Conservation (phyloP, 257 asterid genomes). For the Leptodermis oblonga region DNA sequence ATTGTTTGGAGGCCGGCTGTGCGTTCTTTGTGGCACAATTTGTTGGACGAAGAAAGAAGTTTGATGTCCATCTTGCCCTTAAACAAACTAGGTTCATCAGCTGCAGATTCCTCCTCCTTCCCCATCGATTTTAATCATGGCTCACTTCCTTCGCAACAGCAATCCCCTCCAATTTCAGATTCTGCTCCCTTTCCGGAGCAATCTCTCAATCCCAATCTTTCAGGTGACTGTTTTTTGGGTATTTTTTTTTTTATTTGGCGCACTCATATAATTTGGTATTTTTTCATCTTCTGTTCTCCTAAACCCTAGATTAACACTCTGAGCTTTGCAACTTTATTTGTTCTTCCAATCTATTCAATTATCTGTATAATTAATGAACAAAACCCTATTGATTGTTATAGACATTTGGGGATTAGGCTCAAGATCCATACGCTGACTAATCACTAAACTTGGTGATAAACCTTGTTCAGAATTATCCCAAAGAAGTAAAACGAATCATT, state of each 20-base stretch:
- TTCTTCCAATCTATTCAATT: neutral
- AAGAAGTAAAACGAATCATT: no score
- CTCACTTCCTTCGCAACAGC: constrained; percentile 18
- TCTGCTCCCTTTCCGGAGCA: constrained; percentile 20
- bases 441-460: no score
- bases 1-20: no score
- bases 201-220: neutral
- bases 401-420: no score
- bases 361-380: neutral
- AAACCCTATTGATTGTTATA: neutral
- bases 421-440: no score
- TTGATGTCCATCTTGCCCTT: constrained; percentile 94
- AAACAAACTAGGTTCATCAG: constrained; percentile 44
- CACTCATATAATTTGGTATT: no score
- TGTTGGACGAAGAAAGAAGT: constrained; percentile 14
- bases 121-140: constrained; percentile 42
- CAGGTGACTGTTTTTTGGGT: constrained; percentile 33
- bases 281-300: neutral
- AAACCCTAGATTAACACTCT: neutral
- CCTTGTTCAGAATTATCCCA: no score
- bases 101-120: constrained; percentile 38
- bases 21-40: neutral
- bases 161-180: constrained; percentile 25
- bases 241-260: neutral
- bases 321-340: neutral